Evolutionary conservation across 257 asterid species (phyloP).

Genomic region (Gentiana macrophylla): DNA sequence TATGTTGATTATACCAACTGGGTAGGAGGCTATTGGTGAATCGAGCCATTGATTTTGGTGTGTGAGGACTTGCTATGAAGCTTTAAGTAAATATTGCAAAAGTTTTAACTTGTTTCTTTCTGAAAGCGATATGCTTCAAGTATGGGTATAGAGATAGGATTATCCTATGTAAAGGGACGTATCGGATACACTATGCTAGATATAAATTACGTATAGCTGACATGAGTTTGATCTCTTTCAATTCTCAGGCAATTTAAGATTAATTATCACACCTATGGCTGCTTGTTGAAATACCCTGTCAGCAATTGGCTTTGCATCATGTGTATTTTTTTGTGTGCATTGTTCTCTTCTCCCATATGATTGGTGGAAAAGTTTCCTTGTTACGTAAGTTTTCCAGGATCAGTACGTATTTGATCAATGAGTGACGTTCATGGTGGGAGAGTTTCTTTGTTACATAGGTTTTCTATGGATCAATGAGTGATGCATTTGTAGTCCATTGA

Average conservation of each 20-base stretch:
- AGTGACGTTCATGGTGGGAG: too few species aligned
- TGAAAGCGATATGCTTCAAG: too few species aligned
- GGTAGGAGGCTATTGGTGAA: conserved; percentile 21
- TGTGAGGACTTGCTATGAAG: neutral
- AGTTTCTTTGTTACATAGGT: too few species aligned
- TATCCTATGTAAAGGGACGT: conserved; percentile 11
- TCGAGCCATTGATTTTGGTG: neutral
- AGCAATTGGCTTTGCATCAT: neutral
- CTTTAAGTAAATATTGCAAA: conserved; percentile 9
- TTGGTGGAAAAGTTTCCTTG: too few species aligned
- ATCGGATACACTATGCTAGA: conserved; percentile 1
- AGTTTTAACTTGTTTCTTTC: conserved; percentile 7
- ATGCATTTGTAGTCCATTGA: too few species aligned
- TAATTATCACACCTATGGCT: too few species aligned
- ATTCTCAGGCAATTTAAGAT: neutral
- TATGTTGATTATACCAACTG: conserved; percentile 14
- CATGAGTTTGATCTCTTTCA: neutral
- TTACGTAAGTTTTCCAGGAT: too few species aligned
- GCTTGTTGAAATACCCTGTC: too few species aligned
- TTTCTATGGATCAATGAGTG: too few species aligned
- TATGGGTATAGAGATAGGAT: conserved; percentile 16
- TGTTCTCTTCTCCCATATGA: too few species aligned
- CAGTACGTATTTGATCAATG: too few species aligned
- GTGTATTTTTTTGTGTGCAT: neutral
- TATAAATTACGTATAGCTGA: neutral